phyloP scores from a whole-genome alignment of 495 filamentous ascomycete species.

The Penicillium angulare region DNA sequence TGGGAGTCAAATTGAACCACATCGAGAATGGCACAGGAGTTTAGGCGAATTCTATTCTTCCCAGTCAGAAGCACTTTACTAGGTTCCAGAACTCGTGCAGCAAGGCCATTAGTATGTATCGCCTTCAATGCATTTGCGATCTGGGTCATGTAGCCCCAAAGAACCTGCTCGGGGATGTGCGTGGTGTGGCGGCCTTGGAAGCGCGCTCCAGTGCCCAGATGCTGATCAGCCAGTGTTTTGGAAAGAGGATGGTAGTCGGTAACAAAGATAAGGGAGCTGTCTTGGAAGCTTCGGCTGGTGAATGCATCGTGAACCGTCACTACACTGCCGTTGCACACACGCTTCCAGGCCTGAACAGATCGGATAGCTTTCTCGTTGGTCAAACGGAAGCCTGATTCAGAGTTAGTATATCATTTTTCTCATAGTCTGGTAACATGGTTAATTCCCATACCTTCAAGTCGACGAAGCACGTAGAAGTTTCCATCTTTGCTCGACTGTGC shows the following conservation, averaged over 20 bases:
- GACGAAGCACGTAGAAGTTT: constrained; percentile 74
- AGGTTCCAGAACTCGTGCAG: constrained; percentile 77
- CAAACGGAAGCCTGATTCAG: constrained; percentile 63
- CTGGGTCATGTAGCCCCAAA: constrained; percentile 94
- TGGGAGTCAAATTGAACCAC: constrained; percentile 75
- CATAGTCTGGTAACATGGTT: not conserved
- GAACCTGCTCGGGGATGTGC: constrained; percentile 67
- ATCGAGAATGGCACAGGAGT: constrained; percentile 82
- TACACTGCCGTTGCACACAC: constrained; percentile 75
- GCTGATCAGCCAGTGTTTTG: constrained; percentile 83
- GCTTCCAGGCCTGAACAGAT: constrained; percentile 87
- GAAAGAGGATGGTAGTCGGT: constrained; percentile 90
- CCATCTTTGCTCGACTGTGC: constrained; percentile 87
- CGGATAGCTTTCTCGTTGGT: constrained; percentile 86
- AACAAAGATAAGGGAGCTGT: constrained; percentile 91
- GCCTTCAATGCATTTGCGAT: constrained; percentile 84
- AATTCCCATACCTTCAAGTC: constrained; percentile 67
- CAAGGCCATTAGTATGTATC: constrained; percentile 78
- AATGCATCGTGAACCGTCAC: constrained; percentile 91
- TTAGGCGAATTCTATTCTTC: constrained; percentile 77
- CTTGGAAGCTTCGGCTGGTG: constrained; percentile 87
- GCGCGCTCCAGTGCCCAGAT: constrained; percentile 61
- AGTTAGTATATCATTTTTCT: not conserved
- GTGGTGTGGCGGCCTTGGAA: constrained; percentile 47
- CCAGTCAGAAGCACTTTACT: constrained; percentile 78